Evolutionary conservation across 1,284 basidiomycete species (phyloP), one percentile per base, ranked within the genome.

Genomic region (Cryptococcus amylolentus): DNA sequence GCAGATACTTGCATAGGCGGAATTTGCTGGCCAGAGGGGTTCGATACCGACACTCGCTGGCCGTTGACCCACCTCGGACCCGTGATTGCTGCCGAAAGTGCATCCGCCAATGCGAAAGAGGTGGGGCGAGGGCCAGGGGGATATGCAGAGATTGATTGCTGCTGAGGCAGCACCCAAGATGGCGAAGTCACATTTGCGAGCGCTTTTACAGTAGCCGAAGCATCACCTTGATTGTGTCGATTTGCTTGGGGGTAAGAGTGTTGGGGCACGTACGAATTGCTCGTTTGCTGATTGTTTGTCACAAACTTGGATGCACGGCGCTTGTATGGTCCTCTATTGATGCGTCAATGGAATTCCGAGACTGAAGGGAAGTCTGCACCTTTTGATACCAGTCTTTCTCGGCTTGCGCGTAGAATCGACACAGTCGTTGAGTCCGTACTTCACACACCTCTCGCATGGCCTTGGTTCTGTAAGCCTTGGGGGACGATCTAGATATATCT

Each of bases 391-490:
- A 37, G 64, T 70, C 56, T 72, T 71, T 5, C 72, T 57, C 0
- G 70, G 68, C 48, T 73, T 72, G 4, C 72, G 58, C n/a, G 63
- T 65, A 23, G 70, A 72, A 45, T 75, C 71, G 12, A 70, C 45
- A 51, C 72, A 75, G 46, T 73, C 70, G 12, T 46, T 46, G 40
- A 72, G 48, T 12, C 66, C 66, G 50, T 73, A 72, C 53, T 72
- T 72, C 40, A 65, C 58, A 55, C 72, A 75, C 47, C 72, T 51
- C 42, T 75, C 71, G 43, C 72, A 75, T 0, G 72, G 72, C 56
- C 72, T 71, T 31, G 16, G 6, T 39, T 13, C 16, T 26, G 9
- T 26, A 18, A 27, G 28, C 23, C 28, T 49, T 54, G 23, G 14
- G 2, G 14, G 23, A 16, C 5, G 18, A 39, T 8, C 1, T 6